These are phyloP conservation scores for Eutypa lata DNA, from an alignment of 2,329 filamentous ascomycete species.

Conservation along the genomic window DNA sequence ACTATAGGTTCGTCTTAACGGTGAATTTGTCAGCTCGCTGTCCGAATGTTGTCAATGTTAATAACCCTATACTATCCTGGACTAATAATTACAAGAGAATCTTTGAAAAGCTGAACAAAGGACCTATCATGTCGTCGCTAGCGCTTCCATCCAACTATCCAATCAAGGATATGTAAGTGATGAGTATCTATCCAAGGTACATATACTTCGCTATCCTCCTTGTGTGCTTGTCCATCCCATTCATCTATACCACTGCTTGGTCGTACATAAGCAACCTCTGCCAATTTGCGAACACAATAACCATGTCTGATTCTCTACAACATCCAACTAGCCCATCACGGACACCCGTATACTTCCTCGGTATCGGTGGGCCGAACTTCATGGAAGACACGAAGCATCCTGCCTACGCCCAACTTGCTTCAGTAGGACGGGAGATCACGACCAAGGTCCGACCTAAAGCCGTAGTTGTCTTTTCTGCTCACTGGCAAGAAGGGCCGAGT, in stretches of 20 bases:
- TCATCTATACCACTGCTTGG: no score
- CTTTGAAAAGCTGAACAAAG: no score
- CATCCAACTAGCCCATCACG: neutral
- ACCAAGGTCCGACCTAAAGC: constrained; percentile 58
- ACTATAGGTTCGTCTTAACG: no score
- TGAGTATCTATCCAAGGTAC: constrained; percentile 7
- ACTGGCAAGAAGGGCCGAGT: constrained; percentile 55
- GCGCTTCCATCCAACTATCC: no score
- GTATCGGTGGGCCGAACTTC: constrained; percentile 44
- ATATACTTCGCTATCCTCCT: constrained; percentile 16
- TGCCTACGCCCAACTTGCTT: constrained; percentile 51
- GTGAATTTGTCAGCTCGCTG: no score
- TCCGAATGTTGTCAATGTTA: no score
- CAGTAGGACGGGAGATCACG: constrained; percentile 57
- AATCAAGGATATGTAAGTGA: no score
- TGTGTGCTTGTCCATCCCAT: constrained; percentile 10
- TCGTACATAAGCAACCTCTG: no score
- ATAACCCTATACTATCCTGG: no score
- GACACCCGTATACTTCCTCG: constrained; percentile 19
- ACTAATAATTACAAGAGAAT: no score
- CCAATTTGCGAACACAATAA: constrained; percentile 1
- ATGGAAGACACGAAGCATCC: constrained; percentile 59
- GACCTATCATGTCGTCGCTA: no score
- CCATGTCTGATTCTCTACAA: constrained; percentile 8
- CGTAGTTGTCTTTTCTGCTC: constrained; percentile 63